Base-by-base conservation (phyloP, 176 grass and related monocot genomes). In the Echinochloa phyllopogon region DNA sequence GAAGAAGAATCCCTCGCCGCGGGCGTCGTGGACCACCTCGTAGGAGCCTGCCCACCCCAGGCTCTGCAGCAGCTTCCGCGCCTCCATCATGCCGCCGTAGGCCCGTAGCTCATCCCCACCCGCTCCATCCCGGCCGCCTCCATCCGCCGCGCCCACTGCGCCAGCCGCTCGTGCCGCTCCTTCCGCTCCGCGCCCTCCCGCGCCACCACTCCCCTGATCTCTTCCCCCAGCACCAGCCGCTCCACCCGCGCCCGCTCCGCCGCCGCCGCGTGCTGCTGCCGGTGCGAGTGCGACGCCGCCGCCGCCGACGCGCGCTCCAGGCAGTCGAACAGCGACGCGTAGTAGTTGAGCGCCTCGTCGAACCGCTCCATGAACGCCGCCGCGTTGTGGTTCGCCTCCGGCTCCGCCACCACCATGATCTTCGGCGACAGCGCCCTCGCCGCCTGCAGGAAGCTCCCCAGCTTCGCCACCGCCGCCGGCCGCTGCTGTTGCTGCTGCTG, bases 51-150 rank as follows among this genome's bases (percentile, higher is more conserved):
- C 59, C 59, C 79, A 78, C 6, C 90, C 92, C 50, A 87, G 82
- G 71, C 80, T 89, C 43, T 86, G 78, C 75, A 94, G 81, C 77
- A 94, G 87, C 40, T 87, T 85, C 66, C 78, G 6, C 12, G 89
- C 90, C 87, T 94, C 89, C 81, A 82, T 91, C 12, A 77, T 79
- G 50, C 72, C 84, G 81, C 74, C 84, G 60, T 37, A 65, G 60
- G 43, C 65, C 74, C 84, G 60, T 37, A 65, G 60, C 60, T 79
- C 4, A 79, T 44, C 27, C 43, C 43, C 2, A 79, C 77, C 43
- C 60, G 77, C 77, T 79, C 77, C 77, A 79, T 79, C n/a, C 82
- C 83, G 18, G 76, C 84, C 23, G 21, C 77, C 78, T 89, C 82
- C 82, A 89, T 85, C 77, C 84, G 21, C 6, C 78, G 14, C 63